Percentiles rank a stretch among this genome's conserved stretches.
These are phyloP conservation scores for Leishmania aethiopica DNA, from an alignment of 208 protist genomes.

Conservation along the genomic window DNA sequence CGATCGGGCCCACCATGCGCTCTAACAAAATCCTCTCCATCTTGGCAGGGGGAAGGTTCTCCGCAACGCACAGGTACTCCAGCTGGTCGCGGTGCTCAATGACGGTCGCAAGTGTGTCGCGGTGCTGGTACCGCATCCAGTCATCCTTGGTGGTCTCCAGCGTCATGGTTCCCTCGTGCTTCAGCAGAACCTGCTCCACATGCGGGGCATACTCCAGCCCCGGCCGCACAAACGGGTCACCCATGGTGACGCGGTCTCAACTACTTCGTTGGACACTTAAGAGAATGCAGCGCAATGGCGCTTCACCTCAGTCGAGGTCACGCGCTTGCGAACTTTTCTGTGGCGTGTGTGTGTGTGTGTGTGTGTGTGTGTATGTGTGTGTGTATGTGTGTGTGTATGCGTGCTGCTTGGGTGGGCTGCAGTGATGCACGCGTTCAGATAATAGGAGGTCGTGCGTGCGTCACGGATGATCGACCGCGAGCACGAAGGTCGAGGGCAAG, in stretches of 20 bases:
- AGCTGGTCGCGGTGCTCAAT: slow-evolving; percentile 73
- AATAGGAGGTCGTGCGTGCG: not conserved
- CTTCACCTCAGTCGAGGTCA: not conserved
- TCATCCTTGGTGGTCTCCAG: slow-evolving; percentile 84
- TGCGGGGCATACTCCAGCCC: slow-evolving; percentile 85
- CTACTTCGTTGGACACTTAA: not conserved
- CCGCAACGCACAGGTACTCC: slow-evolving; percentile 71
- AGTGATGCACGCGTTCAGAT: not conserved
- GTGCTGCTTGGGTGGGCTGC: not conserved
- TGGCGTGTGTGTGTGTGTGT: not conserved
- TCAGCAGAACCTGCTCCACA: slow-evolving; percentile 83
- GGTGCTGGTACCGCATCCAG: slow-evolving; percentile 88
- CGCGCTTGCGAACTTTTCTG: not conserved
- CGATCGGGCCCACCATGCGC: slow-evolving; percentile 66
- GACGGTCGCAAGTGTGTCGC: slow-evolving; percentile 84
- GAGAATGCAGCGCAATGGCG: not conserved
- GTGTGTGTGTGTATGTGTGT: not conserved
- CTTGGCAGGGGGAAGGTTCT: slow-evolving; percentile 78
- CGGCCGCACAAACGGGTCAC: slow-evolving; percentile 89
- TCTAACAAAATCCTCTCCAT: slow-evolving; percentile 84
- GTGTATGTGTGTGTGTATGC: not conserved
- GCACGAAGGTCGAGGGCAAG: not conserved
- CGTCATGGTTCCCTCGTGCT: slow-evolving; percentile 84
- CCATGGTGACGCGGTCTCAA: slow-evolving; percentile 37
- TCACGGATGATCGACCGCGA: not conserved